Evolutionary conservation across 2,329 filamentous ascomycete genomes (phyloP).

Genomic region (Fusarium denticulatum): DNA sequence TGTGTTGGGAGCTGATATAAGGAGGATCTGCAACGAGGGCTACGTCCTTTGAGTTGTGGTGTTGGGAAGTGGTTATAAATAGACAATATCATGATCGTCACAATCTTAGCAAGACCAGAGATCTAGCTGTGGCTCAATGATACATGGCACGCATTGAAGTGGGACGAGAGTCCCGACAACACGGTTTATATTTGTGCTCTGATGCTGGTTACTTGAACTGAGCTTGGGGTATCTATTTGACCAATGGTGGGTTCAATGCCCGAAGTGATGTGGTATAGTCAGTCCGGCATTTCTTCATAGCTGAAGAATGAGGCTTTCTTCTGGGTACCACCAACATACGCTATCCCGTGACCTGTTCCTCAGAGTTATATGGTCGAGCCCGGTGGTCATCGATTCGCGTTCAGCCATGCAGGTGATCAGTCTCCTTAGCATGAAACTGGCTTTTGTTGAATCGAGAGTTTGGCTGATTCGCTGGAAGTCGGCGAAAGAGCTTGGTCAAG

Average conservation of each 20-base stretch:
- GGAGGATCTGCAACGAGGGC: neutral
- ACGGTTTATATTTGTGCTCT: neutral
- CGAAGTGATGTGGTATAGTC: neutral
- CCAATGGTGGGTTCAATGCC: neutral
- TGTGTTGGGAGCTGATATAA: neutral
- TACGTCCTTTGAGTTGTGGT: neutral
- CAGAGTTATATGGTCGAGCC: neutral
- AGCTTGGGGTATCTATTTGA: neutral
- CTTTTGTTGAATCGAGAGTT: neutral
- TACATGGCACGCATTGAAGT: neutral
- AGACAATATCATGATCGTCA: neutral
- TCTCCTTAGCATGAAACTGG: neutral
- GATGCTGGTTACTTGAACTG: neutral
- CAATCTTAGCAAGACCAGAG: neutral
- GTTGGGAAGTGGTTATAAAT: neutral
- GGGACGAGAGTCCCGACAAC: neutral
- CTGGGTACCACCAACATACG: neutral
- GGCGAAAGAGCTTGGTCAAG: neutral
- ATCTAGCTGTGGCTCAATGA: conserved; percentile 1
- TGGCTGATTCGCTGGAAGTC: neutral
- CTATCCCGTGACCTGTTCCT: neutral
- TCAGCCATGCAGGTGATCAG: neutral
- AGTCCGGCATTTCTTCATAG: neutral
- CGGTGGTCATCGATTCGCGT: neutral
- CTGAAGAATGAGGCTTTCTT: neutral